Conservation (phyloP, 352 stramenopile genomes). For the Paralagenidium karlingii region DNA sequence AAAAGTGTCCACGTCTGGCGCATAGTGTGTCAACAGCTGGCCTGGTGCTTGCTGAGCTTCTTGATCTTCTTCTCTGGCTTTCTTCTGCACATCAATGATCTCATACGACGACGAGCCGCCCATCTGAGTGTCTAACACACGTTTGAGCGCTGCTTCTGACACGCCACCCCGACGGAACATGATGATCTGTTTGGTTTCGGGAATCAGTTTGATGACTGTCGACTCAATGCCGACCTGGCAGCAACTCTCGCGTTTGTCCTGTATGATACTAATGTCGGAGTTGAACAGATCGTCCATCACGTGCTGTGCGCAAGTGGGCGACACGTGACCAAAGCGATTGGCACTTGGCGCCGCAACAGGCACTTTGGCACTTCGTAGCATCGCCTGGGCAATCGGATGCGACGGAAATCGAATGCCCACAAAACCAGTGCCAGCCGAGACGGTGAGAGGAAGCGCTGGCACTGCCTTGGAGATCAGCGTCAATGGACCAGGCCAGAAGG, state of each 20-base stretch:
- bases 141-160: conserved; percentile 47
- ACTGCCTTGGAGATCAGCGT: conserved; percentile 94
- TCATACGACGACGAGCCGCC: conserved; percentile 28
- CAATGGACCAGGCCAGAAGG: conserved; percentile 96
- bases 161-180: conserved; percentile 83
- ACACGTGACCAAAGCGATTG: conserved; percentile 98
- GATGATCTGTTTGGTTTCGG: conserved; percentile 60
- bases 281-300: conserved; percentile 94
- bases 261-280: conserved; percentile 76
- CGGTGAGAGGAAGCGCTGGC: conserved; percentile 54
- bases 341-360: conserved; percentile 96
- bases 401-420: conserved; percentile 93
- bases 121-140: conserved; percentile 36
- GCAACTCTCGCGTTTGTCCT: conserved; percentile 23
- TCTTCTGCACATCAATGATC: conserved; percentile 53
- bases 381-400: conserved; percentile 83
- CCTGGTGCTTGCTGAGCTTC: conserved; percentile 87
- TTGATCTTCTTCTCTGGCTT: conserved; percentile 40
- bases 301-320: conserved; percentile 91
- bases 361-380: conserved; percentile 84
- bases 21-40: conserved; percentile 97
- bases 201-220: conserved; percentile 87
- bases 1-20: conserved; percentile 89
- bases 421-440: conserved; percentile 93
- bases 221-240: conserved; percentile 91